Base-by-base conservation (phyloP, 805 yeast species). In the Hanseniaspora osmophila region DNA sequence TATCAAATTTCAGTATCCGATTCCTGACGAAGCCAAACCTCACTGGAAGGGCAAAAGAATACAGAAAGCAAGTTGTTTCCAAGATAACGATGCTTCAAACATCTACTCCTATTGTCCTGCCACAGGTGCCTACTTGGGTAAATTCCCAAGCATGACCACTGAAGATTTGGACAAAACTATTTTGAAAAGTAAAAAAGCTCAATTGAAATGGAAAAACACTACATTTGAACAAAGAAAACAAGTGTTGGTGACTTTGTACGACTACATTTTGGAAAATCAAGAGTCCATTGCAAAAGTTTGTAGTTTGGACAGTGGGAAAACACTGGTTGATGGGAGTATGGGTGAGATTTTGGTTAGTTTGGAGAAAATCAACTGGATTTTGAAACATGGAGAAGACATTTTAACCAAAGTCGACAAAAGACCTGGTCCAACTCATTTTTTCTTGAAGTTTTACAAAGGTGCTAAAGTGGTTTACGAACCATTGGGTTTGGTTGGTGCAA, bases 391-490 rank as follows among this genome's bases (percentile, higher is more conserved):
- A 37, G 90, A 80, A 52, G 65, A 65, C 12, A 76, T 84, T 0
- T 67, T 92, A 50, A 49, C 42, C 4, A 69, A 73, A 40, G 76
- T 84, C 2, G 80, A 92, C 12, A 69, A 68, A 41, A 76, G 97
- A 51, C 82, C 95, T 0, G 96, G 96, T 0, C 90, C 96, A 17
- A 72, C 92, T 2, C 86, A 84, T 56, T 64, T 84, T 51, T 73
- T 92, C 49, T 79, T 92, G 81, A 59, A 59, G 42, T 78, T 78
- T 44, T 86, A 90, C 70, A 92, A 92, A 61, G 81, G 81, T 46
- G 97, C 96, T 3, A 92, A 90, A 63, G 90, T 92, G 15, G 71
- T 94, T 51, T 92, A 92, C 61, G 95, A 88, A 61, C 97, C 98
- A 0, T 63, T 90, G 46, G 83, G 80, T 12, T 85, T 83, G 11